Conservation (phyloP, 2,329 filamentous ascomycete genomes). For the Beauveria australis region DNA sequence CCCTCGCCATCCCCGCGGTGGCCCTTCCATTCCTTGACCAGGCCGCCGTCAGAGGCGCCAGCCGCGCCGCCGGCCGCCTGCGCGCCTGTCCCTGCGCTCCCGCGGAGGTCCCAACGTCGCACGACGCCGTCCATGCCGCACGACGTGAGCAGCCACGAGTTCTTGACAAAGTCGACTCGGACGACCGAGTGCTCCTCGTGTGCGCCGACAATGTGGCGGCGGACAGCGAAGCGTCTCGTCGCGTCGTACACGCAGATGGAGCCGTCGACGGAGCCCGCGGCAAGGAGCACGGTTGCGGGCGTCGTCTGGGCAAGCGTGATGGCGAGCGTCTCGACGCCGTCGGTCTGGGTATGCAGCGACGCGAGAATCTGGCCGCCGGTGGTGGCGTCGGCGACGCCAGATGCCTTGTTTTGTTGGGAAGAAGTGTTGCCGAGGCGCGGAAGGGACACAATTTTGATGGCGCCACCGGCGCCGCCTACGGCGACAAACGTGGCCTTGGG, state of each 20-base stretch:
- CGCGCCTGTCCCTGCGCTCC: slow-evolving; percentile 26
- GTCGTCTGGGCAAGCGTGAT: slow-evolving; percentile 38
- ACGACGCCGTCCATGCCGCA: slow-evolving; percentile 91
- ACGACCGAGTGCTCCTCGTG: slow-evolving; percentile 88
- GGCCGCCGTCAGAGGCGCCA: slow-evolving; percentile 46
- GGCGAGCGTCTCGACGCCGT: slow-evolving; percentile 68
- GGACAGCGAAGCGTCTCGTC: slow-evolving; percentile 76
- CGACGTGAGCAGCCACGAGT: slow-evolving; percentile 66
- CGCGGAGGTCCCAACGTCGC: slow-evolving; percentile 73
- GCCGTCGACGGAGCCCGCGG: slow-evolving; percentile 62
- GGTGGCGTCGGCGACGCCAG: slow-evolving; percentile 25
- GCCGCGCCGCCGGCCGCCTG: slow-evolving; percentile 19
- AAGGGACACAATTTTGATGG: slow-evolving; percentile 76
- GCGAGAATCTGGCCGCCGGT: slow-evolving; percentile 62
- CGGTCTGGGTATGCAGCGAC: slow-evolving; percentile 67
- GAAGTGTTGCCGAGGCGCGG: slow-evolving; percentile 47
- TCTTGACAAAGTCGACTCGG: slow-evolving; percentile 77
- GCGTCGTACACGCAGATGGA: slow-evolving; percentile 83
- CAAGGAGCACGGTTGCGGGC: slow-evolving; percentile 47
- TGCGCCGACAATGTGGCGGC: slow-evolving; percentile 70
- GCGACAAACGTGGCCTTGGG: slow-evolving; percentile 73
- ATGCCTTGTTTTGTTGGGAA: slow-evolving; percentile 16
- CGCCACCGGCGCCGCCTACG: slow-evolving; percentile 79
- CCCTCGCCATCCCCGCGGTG: slow-evolving; percentile 79
- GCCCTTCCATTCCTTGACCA: slow-evolving; percentile 83